Evolutionary conservation across 2,329 filamentous ascomycete genomes (phyloP), one percentile per base, ranked within the genome.

Genomic region (Trichoderma oligosporum): DNA sequence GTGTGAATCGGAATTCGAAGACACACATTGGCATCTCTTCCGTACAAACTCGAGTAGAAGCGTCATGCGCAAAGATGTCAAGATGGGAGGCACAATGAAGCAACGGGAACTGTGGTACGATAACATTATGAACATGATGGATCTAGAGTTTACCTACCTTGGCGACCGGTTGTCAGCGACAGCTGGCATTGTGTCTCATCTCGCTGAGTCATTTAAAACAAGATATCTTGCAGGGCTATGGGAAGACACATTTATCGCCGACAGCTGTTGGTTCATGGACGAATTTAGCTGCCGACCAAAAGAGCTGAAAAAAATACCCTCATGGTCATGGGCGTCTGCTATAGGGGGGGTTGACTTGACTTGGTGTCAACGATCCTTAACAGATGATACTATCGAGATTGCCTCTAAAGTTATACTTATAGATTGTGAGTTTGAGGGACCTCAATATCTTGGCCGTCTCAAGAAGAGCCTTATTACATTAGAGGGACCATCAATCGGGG

Each of bases 261-360:
- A 63, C 18, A 47, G 60, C 11, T 62, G 61, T 18, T 62, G 61
- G 61, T 57, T 52, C 1, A 45, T 61, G 4, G 53, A 25, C 2
- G 61, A 62, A 8, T 45, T 52, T 9, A 48, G 55, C 2, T 24
- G 44, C 2, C 46, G 61, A 7, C 58, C 60, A 6, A 27, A 52
- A 6, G 57, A 61, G 36, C 39, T 60, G 24, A n/a, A 31, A n/a
- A 18, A n/a, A 6, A 42, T 59, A 11, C 60, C 60, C 1, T 62
- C 60, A n/a, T 62, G 60, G 60, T 62, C 60, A 2, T 62, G 60
- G 60, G 59, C 51, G 6, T 62, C 60, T 7, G 60, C 61, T 42
- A 41, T 45, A 1, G 60, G 60, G 12, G 59, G 56, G 5, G 31
- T 62, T 27, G 60, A 56, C 7, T 54, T 49, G 9, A 27, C 60